Base-by-base conservation (phyloP, 169 alveolate species). In the Besnoitia besnoiti region DNA sequence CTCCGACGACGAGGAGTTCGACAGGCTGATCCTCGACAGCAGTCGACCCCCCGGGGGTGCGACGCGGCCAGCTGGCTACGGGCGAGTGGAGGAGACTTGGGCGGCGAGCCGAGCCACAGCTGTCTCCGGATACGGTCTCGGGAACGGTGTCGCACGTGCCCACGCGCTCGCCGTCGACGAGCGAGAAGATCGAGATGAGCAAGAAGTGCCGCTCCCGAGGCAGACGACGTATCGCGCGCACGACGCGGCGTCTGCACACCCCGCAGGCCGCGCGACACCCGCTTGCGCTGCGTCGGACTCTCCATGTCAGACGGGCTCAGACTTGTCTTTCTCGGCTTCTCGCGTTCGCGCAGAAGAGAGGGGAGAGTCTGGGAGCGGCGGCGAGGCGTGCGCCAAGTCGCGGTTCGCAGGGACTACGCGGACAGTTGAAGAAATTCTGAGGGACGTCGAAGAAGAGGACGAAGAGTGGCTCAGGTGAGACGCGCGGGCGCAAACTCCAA, bases 401-500 rank as follows among this genome's bases (percentile, higher is more conserved):
- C 10, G 19, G 44, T 5, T 33, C 24, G 47, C 8, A 0, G 7
- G 44, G 44, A 30, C 39, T 21, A 4, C 50, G 59, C 12, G 33
- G 59, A 40, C 87, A 1, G 87, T 77, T 21, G 87, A 77, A 39
- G 87, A 77, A 35, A 37, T 77, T 16, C 47, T 77, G 59, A 19
- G n/a, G 10, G 82, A 10, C 46, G 46, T 73, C n/a, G 82, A 77
- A 39, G 87, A 77, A 42, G 87, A 77, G 59, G 87, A 77, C 30
- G 87, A 77, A 37, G 87, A 42, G 61, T 77, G 87, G 87, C 5
- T 77, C 61, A 42, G 40, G 87, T 77, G 40, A 77, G 87, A 14
- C 61, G 47, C 33, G 39, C 16, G n/a, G n/a, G n/a, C n/a, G n/a
- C n/a, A n/a, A n/a, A n/a, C n/a, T n/a, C n/a, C n/a, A n/a, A n/a